Evolutionary conservation across 129 eudicot species (phyloP).

Genomic region (Mikania micrantha): DNA sequence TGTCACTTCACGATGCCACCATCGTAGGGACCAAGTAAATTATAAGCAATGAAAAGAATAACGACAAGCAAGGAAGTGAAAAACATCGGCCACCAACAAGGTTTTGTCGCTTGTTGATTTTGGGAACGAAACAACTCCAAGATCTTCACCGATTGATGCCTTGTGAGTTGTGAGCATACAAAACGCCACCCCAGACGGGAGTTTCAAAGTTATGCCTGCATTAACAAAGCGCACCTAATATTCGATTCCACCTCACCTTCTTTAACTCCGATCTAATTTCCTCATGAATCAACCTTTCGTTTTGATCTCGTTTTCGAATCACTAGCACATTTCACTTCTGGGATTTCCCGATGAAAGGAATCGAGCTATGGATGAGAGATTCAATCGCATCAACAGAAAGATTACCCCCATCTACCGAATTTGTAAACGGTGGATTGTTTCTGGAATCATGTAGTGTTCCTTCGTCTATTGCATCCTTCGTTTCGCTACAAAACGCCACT

Average conservation of each 20-base stretch:
- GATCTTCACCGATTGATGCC: too few species aligned
- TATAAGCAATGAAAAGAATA: too few species aligned
- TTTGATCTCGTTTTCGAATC: neutral
- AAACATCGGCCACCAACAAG: too few species aligned
- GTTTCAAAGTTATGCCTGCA: too few species aligned
- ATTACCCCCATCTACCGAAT: conserved; percentile 6
- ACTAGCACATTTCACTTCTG: neutral
- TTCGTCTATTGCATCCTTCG: conserved; percentile 38
- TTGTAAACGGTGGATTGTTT: conserved; percentile 55
- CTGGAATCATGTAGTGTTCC: conserved; percentile 38
- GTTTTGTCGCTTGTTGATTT: too few species aligned
- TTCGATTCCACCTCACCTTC: neutral
- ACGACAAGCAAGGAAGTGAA: too few species aligned
- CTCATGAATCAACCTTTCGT: neutral
- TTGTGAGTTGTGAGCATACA: too few species aligned
- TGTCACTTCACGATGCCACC: too few species aligned
- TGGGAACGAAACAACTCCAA: too few species aligned
- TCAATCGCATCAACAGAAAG: conserved; percentile 24
- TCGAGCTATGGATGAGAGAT: conserved; percentile 33
- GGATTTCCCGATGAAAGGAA: conserved; percentile 25
- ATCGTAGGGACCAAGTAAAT: too few species aligned
- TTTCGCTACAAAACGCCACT: conserved; percentile 18
- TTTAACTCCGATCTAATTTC: neutral
- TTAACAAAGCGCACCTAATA: too few species aligned
- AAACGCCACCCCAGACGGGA: too few species aligned